Evolutionary conservation across 2,329 filamentous ascomycete species (phyloP), one percentile per base, ranked within the genome.

Genomic region (Delphinella strobiligena): DNA sequence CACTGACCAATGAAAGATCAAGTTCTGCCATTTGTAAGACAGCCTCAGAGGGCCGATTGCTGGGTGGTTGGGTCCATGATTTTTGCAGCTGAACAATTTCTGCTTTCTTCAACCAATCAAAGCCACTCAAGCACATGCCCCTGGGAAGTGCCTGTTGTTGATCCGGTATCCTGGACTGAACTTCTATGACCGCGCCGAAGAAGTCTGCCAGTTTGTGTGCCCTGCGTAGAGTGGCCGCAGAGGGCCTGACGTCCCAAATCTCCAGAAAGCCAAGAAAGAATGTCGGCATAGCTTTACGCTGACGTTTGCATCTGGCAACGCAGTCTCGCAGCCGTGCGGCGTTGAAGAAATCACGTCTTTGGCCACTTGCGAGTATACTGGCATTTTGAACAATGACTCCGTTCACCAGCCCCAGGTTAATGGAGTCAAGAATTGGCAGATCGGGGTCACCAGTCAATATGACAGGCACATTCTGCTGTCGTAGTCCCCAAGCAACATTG

Each of bases 181-280:
- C 32, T 22, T 43, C 41, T 8, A 43, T 14, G 5, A 27, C 22
- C 37, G 39, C 3, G 31, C 45, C 45, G 14, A 43, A 47, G 31
- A 47, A 47, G 16, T 47, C 45, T 5, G 45, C 45, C 18, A 47
- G 38, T 31, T 47, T 47, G 40, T 41, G 45, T 5, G 45, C 43
- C 22, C 45, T 33, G 12, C 45, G 40, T 5, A 47, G 29, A 7
- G 32, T 33, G 10, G 45, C 39, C 15, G 45, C 42, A n/a, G 43
- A 39, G 5, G 45, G 45, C 19, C 30, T 36, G 8, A 19, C 32
- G 19, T 36, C 40, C 43, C 43, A 47, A 9, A 41, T 14, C 15
- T 47, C 45, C 15, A 47, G 38, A 24, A 47, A 47, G 14, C 45
- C 45, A 31, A 47, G 33, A 30, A 47, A 45, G 15, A 47, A 47